Evolutionary conservation across 257 asterid genomes (phyloP).

Genomic region (Solanum arcanum): DNA sequence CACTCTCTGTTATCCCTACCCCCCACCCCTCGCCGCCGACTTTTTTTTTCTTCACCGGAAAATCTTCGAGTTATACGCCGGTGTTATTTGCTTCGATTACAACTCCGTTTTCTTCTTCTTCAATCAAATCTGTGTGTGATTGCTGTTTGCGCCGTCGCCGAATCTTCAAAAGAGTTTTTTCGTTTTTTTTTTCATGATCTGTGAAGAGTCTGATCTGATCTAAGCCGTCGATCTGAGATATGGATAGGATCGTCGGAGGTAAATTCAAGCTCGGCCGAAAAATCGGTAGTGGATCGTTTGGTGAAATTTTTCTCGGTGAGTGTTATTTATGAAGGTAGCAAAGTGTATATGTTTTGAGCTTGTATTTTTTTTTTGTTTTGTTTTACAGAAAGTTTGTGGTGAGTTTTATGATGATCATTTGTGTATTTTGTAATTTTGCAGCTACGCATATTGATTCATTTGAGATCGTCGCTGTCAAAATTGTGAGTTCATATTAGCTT

Average conservation of each 20-base stretch:
- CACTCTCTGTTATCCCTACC: not conserved
- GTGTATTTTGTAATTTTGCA: constrained; percentile 15
- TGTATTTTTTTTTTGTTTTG: not conserved
- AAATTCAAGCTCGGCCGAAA: constrained; percentile 94
- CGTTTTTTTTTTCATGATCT: not conserved
- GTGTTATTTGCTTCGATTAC: not conserved
- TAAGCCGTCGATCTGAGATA: constrained; percentile 10
- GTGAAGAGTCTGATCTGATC: not conserved
- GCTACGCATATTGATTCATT: constrained; percentile 84
- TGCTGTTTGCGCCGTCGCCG: not conserved
- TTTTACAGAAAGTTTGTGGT: not conserved
- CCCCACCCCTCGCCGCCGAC: not conserved
- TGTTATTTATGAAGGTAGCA: not conserved
- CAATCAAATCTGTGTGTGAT: not conserved
- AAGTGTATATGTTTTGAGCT: not conserved
- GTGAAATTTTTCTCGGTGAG: constrained; percentile 84
- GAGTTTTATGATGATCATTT: not conserved
- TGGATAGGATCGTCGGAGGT: constrained; percentile 86
- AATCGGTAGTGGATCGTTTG: constrained; percentile 97
- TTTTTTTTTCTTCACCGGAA: not conserved
- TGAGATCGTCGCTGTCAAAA: constrained; percentile 94
- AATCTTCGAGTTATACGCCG: not conserved
- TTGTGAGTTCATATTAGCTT: constrained; percentile 42
- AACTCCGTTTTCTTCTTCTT: not conserved
- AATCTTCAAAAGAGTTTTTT: not conserved